Conservation (phyloP, 2,329 filamentous ascomycete species). For the Drechslerella dactyloides region DNA sequence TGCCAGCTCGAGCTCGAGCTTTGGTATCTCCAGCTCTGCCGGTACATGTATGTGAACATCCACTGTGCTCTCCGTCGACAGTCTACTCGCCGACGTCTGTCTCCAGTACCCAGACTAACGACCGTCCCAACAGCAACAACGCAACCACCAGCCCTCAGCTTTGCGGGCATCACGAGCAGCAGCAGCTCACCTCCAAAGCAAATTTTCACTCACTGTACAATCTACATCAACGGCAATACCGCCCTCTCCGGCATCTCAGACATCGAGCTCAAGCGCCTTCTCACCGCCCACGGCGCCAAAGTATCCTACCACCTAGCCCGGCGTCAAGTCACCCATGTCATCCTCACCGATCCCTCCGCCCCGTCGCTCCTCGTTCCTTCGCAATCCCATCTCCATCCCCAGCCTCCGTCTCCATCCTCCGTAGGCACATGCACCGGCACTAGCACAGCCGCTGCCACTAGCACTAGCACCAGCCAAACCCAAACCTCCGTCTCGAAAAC, state of each 20-base stretch:
- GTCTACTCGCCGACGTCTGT: too few relatives aligned
- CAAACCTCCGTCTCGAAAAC: conserved; percentile 34
- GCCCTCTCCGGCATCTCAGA: conserved; percentile 82
- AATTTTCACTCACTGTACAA: conserved; percentile 73
- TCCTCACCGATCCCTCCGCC: conserved; percentile 64
- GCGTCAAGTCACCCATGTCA: conserved; percentile 81
- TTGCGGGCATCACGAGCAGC: conserved; percentile 1
- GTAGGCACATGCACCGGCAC: too few relatives aligned
- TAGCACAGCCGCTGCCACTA: too few relatives aligned
- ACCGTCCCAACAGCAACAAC: conserved; percentile 29
- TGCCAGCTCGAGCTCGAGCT: conserved; percentile 1
- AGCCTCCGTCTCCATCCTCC: neutral
- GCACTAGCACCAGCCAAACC: neutral
- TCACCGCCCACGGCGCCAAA: conserved; percentile 75
- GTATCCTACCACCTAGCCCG: conserved; percentile 75
- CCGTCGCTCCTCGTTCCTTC: conserved; percentile 4
- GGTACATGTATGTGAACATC: neutral
- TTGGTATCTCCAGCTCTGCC: conserved; percentile 3
- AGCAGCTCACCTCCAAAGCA: conserved; percentile 51
- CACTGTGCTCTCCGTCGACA: too few relatives aligned
- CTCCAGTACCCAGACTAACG: too few relatives aligned
- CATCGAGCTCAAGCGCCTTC: conserved; percentile 79
- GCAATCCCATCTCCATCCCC: conserved; percentile 4
- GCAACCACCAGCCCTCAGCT: neutral
- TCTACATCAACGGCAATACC: conserved; percentile 83